A percentile compares a stretch with the other conserved stretches of the same genome.
Evolutionary conservation across 192 early-diverging fungal genomes (phyloP).

Genomic region (Spizellomyces punctatus): DNA sequence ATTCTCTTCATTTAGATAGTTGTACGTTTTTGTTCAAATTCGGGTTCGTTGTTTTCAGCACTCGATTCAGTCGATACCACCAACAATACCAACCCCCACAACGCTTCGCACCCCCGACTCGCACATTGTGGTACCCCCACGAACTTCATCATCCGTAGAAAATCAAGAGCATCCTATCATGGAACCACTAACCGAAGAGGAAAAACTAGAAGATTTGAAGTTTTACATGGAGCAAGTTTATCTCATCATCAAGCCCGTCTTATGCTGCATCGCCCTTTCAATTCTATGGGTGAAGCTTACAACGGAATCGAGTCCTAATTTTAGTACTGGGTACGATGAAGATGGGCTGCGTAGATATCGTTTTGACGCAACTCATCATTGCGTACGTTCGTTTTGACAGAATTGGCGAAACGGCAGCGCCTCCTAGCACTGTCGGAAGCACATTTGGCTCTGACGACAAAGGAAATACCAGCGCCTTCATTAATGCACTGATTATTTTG

Average conservation of each 20-base stretch:
- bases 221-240: conserved; percentile 84
- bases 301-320: conserved; percentile 49
- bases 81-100: not conserved
- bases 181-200: conserved; percentile 44
- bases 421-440: conserved; percentile 16
- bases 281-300: conserved; percentile 87
- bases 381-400: not conserved
- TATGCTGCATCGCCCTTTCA: conserved; percentile 72
- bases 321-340: conserved; percentile 41
- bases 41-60: no score
- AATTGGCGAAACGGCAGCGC: conserved; percentile 1
- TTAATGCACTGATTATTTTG: conserved; percentile 72
- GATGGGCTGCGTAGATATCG: not conserved
- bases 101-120: not conserved
- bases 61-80: not conserved
- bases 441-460: conserved; percentile 25
- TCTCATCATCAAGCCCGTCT: conserved; percentile 78
- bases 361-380: not conserved
- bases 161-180: not conserved
- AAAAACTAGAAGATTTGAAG: conserved; percentile 65
- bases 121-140: not conserved
- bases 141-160: not conserved
- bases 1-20: not conserved
- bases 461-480: conserved; percentile 32
- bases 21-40: not conserved